Evolutionary conservation across 805 yeast genomes (phyloP), one percentile per base, ranked within the genome.

Genomic region (Wickerhamiella cacticola): DNA sequence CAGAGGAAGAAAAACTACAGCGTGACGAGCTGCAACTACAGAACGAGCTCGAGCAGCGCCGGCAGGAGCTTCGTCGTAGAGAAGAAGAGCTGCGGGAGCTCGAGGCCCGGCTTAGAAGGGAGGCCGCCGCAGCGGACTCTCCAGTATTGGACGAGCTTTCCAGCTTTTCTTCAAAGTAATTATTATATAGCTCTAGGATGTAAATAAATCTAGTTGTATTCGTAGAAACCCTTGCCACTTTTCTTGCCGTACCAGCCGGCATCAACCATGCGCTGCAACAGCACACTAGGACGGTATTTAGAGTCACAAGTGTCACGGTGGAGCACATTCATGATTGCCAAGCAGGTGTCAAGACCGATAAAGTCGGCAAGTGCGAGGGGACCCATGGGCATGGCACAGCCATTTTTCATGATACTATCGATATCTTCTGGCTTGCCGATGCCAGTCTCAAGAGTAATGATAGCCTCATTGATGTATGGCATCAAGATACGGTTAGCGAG

Each of bases 11-110:
- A 66, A 76, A 94, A 66, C 72, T 87, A 60, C 79, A 74, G 59
- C 82, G 84, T 39, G 84, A 83, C 62, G 96, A 87, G 67, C 86
- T 80, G 64, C 73, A 92, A 57, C 94, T 87, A 22, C 95, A 87
- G 66, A 83, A 80, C 60, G 95, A 86, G 64, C 71, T 87, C 62
- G 70, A 82, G 60, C 72, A 73, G 62, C 84, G 87, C 70, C 74
- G 92, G 56, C 79, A 80, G 59, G 96, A 87, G 64, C 74, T 87
- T 52, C 72, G 82, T 61, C 82, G 79, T 55, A 76, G 95, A 60
- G 96, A 87, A 64, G 75, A 78, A 58, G 95, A 87, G 63, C 73
- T 86, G 61, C 79, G 78, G 57, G 89, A 82, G 55, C 82, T 86
- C 55, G 95, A 79, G 59, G 80, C 75, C 59, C 69, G 85, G 58